A percentile compares a stretch with the other conserved stretches of the same genome.
phyloP scores from a whole-genome alignment of 2,329 filamentous ascomycete species.

The Coniochaeta sp. region DNA sequence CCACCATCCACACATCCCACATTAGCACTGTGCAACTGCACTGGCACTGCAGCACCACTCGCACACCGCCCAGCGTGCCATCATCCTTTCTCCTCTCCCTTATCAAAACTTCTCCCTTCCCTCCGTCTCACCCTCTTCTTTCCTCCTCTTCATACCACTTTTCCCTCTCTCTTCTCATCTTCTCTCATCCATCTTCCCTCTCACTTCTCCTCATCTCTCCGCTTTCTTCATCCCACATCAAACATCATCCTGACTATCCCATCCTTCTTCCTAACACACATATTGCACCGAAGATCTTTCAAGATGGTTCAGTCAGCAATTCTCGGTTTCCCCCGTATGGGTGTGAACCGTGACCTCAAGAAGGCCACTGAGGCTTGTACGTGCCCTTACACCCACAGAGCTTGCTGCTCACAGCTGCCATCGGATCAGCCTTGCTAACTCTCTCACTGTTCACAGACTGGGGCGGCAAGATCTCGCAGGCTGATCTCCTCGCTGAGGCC shows the following conservation, averaged over 20 bases:
- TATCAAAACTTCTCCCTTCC: slow-evolving; percentile 1
- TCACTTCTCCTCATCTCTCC: slow-evolving; percentile 1
- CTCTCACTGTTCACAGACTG: slow-evolving; percentile 48
- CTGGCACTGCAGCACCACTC: too few species aligned
- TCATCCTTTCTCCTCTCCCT: not conserved
- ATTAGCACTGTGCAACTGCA: too few species aligned
- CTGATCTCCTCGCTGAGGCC: slow-evolving; percentile 86
- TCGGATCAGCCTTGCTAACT: slow-evolving; percentile 11
- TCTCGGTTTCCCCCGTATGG: slow-evolving; percentile 94
- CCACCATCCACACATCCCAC: not conserved
- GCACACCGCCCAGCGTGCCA: not conserved
- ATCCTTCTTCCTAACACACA: slow-evolving; percentile 9
- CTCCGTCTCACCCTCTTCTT: slow-evolving; percentile 3
- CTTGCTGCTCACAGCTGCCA: slow-evolving; percentile 8
- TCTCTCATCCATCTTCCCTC: slow-evolving; percentile 3
- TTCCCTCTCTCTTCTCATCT: slow-evolving; percentile 3
- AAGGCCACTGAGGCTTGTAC: slow-evolving; percentile 94
- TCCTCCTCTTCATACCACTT: slow-evolving; percentile 6
- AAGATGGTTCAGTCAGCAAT: slow-evolving; percentile 57
- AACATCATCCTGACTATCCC: slow-evolving; percentile 9
- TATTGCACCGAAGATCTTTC: slow-evolving; percentile 4
- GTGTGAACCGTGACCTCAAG: slow-evolving; percentile 97
- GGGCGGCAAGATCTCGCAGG: slow-evolving; percentile 88
- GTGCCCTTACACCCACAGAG: slow-evolving; percentile 23
- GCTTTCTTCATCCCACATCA: too few species aligned